Percentiles rank a stretch among this genome's conserved stretches.
Conservation (phyloP, 2,329 filamentous ascomycete species). For the Thelonectria blattea region DNA sequence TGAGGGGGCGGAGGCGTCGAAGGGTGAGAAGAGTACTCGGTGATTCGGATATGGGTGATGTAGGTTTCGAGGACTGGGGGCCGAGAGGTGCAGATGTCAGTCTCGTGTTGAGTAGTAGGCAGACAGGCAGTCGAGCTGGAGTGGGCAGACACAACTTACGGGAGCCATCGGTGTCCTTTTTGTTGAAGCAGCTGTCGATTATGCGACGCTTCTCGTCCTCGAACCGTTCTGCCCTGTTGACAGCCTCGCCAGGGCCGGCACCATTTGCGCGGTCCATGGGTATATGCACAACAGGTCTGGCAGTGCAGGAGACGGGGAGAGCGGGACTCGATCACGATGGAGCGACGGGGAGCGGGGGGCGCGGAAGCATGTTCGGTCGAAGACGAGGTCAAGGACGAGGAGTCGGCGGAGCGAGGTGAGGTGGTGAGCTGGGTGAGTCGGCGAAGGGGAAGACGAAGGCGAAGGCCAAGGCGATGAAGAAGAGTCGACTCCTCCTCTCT, state of each 20-base stretch:
- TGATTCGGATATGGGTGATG: slow-evolving; percentile 94
- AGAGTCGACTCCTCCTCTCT: neutral
- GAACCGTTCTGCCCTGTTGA: slow-evolving; percentile 76
- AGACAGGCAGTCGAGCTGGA: neutral
- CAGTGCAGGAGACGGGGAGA: neutral
- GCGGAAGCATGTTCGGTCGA: slow-evolving; percentile 39
- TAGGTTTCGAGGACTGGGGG: slow-evolving; percentile 74
- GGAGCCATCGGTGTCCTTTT: slow-evolving; percentile 85
- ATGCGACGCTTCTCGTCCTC: slow-evolving; percentile 97
- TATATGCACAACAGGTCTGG: slow-evolving; percentile 20
- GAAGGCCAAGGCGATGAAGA: slow-evolving; percentile 4
- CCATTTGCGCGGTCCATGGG: slow-evolving; percentile 50
- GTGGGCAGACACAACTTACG: slow-evolving; percentile 60
- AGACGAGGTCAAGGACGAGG: slow-evolving; percentile 1
- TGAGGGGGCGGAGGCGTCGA: slow-evolving; percentile 84
- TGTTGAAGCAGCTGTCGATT: slow-evolving; percentile 91
- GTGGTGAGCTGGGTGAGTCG: neutral
- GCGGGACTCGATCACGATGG: slow-evolving; percentile 31
- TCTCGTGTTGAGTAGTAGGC: neutral
- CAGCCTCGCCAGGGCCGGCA: slow-evolving; percentile 43
- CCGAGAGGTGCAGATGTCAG: slow-evolving; percentile 15
- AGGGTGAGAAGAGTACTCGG: slow-evolving; percentile 83
- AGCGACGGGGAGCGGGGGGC: slow-evolving; percentile 27
- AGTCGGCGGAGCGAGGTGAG: neutral
- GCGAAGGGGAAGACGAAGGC: neutral